Percentiles rank a stretch among this genome's conserved stretches.
phyloP scores from a whole-genome alignment of 108 stramenopile species.

The Fragilaria crotonensis region DNA sequence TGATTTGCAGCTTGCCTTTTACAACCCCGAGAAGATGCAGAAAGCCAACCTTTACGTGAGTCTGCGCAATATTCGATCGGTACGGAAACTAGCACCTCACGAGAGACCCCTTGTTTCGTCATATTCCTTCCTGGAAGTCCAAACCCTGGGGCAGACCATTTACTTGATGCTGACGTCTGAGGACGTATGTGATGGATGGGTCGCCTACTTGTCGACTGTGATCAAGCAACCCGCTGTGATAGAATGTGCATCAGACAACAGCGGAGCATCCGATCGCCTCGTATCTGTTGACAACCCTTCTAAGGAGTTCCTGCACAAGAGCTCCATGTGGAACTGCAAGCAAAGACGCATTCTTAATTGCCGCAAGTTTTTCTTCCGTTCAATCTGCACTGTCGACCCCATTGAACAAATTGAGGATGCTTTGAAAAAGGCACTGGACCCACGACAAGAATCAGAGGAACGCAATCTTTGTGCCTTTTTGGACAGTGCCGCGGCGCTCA shows the following conservation, averaged over 20 bases:
- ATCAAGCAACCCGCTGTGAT: not conserved
- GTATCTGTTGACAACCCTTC: constrained; percentile 36
- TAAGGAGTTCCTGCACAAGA: constrained; percentile 51
- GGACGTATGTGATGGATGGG: constrained; percentile 22
- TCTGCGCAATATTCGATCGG: constrained; percentile 22
- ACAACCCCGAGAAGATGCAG: constrained; percentile 29
- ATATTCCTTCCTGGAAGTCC: constrained; percentile 36
- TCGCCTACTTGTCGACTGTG: not conserved
- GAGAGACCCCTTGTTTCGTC: constrained; percentile 23
- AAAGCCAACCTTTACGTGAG: constrained; percentile 29
- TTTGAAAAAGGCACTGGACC: constrained; percentile 28
- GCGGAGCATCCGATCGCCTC: not conserved
- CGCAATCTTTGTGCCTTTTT: constrained; percentile 34
- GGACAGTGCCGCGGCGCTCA: constrained; percentile 43
- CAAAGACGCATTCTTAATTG: constrained; percentile 58
- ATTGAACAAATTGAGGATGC: constrained; percentile 18
- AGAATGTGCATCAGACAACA: not conserved
- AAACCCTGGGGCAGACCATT: constrained; percentile 42
- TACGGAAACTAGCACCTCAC: constrained; percentile 7
- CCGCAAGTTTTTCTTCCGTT: constrained; percentile 32
- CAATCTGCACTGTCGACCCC: not conserved
- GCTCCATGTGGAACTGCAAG: constrained; percentile 52
- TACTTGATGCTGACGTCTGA: constrained; percentile 48
- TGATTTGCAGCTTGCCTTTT: constrained; percentile 25
- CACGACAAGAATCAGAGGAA: constrained; percentile 19